Evolutionary conservation across 1,284 basidiomycete genomes (phyloP).

Genomic region (Fistulina hepatica): DNA sequence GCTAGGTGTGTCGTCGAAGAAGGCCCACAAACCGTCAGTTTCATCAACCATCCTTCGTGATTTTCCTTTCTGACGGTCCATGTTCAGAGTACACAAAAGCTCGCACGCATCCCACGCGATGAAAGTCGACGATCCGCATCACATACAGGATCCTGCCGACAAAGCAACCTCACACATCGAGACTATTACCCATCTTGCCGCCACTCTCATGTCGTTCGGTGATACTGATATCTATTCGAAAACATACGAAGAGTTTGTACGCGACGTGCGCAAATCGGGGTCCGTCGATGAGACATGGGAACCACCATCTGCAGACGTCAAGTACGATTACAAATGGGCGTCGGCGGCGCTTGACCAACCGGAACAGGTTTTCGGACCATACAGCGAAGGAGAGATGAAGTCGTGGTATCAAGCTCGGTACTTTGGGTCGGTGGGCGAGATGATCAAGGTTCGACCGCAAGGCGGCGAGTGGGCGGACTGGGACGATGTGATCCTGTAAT

Average conservation of each 20-base stretch:
- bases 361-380: conserved; percentile 63
- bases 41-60: conserved; percentile 4
- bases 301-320: conserved; percentile 64
- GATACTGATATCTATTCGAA: conserved; percentile 76
- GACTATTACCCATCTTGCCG: conserved; percentile 70
- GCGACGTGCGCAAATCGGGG: conserved; percentile 59
- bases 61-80: conserved; percentile 7
- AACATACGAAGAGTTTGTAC: conserved; percentile 74
- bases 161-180: conserved; percentile 53
- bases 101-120: conserved; percentile 32
- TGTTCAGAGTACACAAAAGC: conserved; percentile 18
- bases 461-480: conserved; percentile 64
- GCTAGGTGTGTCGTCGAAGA: conserved; percentile 66
- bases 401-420: conserved; percentile 67
- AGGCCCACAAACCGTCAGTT: conserved; percentile 35
- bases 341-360: conserved; percentile 36
- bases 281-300: conserved; percentile 58
- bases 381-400: conserved; percentile 61
- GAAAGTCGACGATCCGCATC: conserved; percentile 33
- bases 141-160: not conserved
- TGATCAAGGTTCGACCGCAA: conserved; percentile 52
- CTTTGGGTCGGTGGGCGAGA: conserved; percentile 63
- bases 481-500: conserved; percentile 48
- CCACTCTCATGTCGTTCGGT: conserved; percentile 71
- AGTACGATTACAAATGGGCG: conserved; percentile 74